Evolutionary conservation across 495 filamentous ascomycete species (phyloP).

Genomic region (Rostrohypoxylon terebratum): DNA sequence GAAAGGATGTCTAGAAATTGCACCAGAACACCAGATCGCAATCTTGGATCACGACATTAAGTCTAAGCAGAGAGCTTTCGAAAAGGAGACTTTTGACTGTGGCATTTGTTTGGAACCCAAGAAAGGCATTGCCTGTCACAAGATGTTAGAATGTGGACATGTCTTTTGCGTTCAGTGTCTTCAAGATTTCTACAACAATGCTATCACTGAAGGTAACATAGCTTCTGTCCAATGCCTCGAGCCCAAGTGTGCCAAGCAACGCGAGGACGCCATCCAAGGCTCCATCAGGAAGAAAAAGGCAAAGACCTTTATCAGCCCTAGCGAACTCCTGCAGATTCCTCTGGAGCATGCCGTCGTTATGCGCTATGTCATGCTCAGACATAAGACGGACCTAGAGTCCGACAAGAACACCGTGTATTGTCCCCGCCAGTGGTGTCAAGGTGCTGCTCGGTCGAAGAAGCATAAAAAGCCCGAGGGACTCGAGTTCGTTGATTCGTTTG

Average conservation of each 20-base stretch:
- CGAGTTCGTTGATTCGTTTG: conserved; percentile 59
- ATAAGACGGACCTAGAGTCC: conserved; percentile 89
- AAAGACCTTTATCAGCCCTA: conserved; percentile 79
- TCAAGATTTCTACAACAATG: conserved; percentile 87
- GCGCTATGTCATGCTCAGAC: conserved; percentile 88
- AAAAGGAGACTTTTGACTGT: conserved; percentile 88
- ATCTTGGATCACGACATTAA: conserved; percentile 84
- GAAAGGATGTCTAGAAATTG: conserved; percentile 64
- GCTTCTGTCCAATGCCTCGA: conserved; percentile 79
- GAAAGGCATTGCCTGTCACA: conserved; percentile 84
- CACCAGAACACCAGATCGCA: conserved; percentile 71
- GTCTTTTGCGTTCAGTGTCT: conserved; percentile 90
- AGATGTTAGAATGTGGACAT: conserved; percentile 81
- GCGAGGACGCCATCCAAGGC: conserved; percentile 46
- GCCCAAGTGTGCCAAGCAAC: conserved; percentile 78
- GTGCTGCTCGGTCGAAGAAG: conserved; percentile 83
- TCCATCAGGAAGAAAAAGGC: conserved; percentile 54
- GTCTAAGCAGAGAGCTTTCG: conserved; percentile 77
- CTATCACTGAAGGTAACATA: conserved; percentile 87
- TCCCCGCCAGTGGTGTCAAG: conserved; percentile 92
- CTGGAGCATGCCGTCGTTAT: conserved; percentile 77
- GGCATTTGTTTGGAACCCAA: conserved; percentile 93
- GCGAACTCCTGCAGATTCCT: conserved; percentile 89
- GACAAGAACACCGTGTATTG: conserved; percentile 96
- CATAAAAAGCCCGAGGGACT: conserved; percentile 75